A percentile compares a stretch with the other conserved stretches of the same genome.
Evolutionary conservation across 371 early-diverging fungal genomes (phyloP).

Genomic region (Syncephalastrum racemosum): DNA sequence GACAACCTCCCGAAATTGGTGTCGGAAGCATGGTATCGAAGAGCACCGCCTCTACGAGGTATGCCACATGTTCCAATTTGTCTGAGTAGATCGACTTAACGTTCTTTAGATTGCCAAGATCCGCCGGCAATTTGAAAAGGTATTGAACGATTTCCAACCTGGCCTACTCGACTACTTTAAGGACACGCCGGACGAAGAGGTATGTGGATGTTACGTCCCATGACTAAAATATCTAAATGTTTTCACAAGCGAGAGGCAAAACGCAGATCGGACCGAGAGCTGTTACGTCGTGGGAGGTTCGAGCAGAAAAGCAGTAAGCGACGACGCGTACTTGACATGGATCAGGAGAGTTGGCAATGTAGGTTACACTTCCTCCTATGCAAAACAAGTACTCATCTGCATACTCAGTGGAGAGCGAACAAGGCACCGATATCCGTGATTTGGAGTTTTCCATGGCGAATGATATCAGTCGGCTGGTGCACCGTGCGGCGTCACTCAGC

Average conservation of each 20-base stretch:
- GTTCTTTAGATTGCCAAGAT: conserved; percentile 42
- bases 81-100: background rate
- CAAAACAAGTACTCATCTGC: background rate
- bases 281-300: conserved; percentile 30
- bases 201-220: background rate
- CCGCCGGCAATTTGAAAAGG: conserved; percentile 49
- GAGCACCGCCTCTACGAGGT: conserved; percentile 75
- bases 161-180: conserved; percentile 26
- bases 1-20: conserved; percentile 62
- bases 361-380: background rate
- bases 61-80: background rate
- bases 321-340: conserved; percentile 25
- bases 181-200: conserved; percentile 12
- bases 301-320: conserved; percentile 32
- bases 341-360: conserved; percentile 21
- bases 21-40: conserved; percentile 60
- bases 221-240: background rate
- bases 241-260: background rate
- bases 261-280: conserved; percentile 19
- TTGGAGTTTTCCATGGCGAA: conserved; percentile 65
- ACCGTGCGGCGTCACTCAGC: conserved; percentile 37
- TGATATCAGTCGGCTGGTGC: conserved; percentile 38
- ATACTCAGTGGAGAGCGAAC: conserved; percentile 12
- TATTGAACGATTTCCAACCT: conserved; percentile 48
- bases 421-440: conserved; percentile 48